Base-by-base conservation (phyloP, 2,329 filamentous ascomycete genomes). In the Periglandula ipomoeae region DNA sequence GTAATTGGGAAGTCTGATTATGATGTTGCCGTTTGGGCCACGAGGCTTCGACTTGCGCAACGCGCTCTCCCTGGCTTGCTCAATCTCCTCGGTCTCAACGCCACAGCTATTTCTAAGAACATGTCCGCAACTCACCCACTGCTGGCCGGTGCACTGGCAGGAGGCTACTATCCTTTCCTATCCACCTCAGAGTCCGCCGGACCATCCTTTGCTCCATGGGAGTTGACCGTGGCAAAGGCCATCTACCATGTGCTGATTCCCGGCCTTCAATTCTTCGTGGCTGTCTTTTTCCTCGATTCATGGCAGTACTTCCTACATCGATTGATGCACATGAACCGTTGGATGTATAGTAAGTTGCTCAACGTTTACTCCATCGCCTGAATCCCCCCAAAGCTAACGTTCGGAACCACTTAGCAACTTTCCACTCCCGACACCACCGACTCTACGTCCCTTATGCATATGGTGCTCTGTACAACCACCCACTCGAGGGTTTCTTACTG, bases 281-380 rank as follows among this genome's bases (percentile, higher is more conserved):
- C 84, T 22, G 78, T 91, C 52, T 70, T 80, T 55, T 74, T 94
- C 55, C 79, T 97, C 57, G 93, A 98, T 69, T 93, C 89, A 40
- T 98, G 93, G 93, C 91, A 98, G 65, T 98, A 98, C 71, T 95
- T 96, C 70, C 77, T 91, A 59, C 93, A 98, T 69, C 88, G 93
- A 35, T 79, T 85, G 50, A 98, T 98, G 93, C 93, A 98, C 70
- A 76, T 93, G 73, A 96, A 97, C 72, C 90, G 87, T 67, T 97
- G 88, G 87, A 78, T 98, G 58, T 97, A 97, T 74, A 85, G 88
- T 93, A 75, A 68, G 86, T 78, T 50, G 9, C 35, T 17, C 24
- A 22, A 6, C 13, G 17, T 19, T 3, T 35, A 20, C 27, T 39
- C 27, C 20, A 27, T 23, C 47, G 35, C 42, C 24, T 32, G 3